Evolutionary conservation across 495 filamentous ascomycete species (phyloP).

Genomic region (Parmelia sp.): DNA sequence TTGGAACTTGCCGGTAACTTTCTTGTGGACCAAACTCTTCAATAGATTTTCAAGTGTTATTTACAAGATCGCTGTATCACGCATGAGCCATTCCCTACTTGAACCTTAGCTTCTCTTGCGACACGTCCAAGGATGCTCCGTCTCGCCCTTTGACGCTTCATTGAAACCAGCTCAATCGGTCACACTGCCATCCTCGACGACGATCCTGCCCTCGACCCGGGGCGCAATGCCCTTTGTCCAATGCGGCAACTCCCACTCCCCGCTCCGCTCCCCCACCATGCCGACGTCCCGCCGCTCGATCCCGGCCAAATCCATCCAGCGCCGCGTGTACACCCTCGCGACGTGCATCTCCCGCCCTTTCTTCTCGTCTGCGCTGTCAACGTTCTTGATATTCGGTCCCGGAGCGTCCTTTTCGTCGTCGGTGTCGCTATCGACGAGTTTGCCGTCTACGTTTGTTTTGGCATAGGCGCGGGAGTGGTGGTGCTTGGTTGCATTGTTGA

Average conservation of each 20-base stretch:
- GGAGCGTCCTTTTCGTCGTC: constrained; percentile 27
- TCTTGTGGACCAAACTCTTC: no score
- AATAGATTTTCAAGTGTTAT: no score
- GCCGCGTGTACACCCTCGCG: constrained; percentile 55
- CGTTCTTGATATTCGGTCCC: no score
- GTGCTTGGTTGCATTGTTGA: constrained; percentile 20
- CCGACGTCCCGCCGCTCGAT: constrained; percentile 45
- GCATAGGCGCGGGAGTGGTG: neutral
- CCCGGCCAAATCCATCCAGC: constrained; percentile 69
- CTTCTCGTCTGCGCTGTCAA: neutral
- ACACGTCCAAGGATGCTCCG: no score
- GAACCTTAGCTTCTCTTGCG: no score
- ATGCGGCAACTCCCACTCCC: constrained; percentile 53
- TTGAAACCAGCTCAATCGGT: no score
- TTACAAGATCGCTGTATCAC: no score
- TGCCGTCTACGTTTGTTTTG: constrained; percentile 31
- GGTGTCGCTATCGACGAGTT: constrained; percentile 31
- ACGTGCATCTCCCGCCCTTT: constrained; percentile 38
- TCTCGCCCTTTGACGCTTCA: no score
- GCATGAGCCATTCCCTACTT: no score
- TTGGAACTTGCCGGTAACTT: no score
- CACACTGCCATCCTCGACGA: constrained; percentile 29
- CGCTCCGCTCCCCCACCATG: constrained; percentile 38
- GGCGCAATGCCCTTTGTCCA: constrained; percentile 80
- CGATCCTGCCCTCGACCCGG: constrained; percentile 68